A percentile compares a stretch with the other conserved stretches of the same genome.
Conservation (phyloP, 306 rosid genomes). For the Cucurbita ficifolia region DNA sequence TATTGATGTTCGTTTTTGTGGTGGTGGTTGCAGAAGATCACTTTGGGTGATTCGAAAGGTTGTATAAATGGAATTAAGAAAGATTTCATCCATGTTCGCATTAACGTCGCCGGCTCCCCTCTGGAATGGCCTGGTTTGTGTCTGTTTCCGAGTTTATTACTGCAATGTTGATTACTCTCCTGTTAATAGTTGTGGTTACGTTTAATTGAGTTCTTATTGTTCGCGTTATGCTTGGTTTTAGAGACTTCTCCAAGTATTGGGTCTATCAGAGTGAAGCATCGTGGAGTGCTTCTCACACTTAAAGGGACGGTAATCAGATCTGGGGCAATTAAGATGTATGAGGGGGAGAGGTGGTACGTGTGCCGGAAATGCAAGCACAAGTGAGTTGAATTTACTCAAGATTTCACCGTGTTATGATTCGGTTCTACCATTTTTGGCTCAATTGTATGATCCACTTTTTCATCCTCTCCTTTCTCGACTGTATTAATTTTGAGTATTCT, state of each 20-base stretch:
- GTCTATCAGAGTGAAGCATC: constrained; percentile 70
- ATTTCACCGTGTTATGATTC: not conserved
- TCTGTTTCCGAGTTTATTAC: not conserved
- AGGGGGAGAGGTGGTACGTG: constrained; percentile 84
- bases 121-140: constrained; percentile 63
- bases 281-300: constrained; percentile 73
- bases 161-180: not conserved
- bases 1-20: constrained; percentile 11
- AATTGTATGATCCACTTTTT: not conserved
- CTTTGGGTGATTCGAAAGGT: constrained; percentile 36
- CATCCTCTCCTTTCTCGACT: not conserved
- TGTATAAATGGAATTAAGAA: constrained; percentile 26
- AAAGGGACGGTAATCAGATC: constrained; percentile 90
- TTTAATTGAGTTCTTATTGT: not conserved
- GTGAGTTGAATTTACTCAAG: constrained; percentile 14
- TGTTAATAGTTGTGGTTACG: not conserved
- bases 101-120: constrained; percentile 55
- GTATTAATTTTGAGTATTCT: not conserved
- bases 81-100: constrained; percentile 58
- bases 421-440: not conserved
- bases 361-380: constrained; percentile 72
- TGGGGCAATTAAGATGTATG: constrained; percentile 80
- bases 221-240: constrained; percentile 6
- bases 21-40: constrained; percentile 30
- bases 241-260: constrained; percentile 85